Percentiles rank a stretch among this genome's conserved stretches.
Conservation (phyloP, 352 stramenopile species). For the Globisporangium viniferum region DNA sequence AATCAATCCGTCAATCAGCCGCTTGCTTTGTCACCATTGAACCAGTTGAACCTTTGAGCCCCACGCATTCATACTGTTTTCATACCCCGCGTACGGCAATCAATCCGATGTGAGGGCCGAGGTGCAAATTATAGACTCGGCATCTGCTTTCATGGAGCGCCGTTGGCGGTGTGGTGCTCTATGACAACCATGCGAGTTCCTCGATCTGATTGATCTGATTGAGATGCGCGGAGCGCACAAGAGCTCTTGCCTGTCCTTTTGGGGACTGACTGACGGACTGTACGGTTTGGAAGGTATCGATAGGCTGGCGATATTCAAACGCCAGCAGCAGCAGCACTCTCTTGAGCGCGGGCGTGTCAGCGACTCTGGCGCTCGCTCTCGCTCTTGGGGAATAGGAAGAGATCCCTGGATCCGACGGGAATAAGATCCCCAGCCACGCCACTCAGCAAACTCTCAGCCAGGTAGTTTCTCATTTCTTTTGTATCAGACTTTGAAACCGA, state of each 20-base stretch:
- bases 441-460: too few relatives aligned
- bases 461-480: background rate
- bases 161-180: background rate
- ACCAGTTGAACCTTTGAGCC: background rate
- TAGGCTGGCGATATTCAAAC: background rate
- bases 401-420: background rate
- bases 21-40: background rate
- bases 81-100: background rate
- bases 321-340: background rate
- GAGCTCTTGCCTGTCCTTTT: background rate
- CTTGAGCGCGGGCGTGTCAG: background rate
- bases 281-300: background rate
- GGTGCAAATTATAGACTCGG: background rate
- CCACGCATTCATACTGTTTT: background rate
- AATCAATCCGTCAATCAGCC: background rate
- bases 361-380: background rate
- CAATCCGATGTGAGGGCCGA: too few relatives aligned
- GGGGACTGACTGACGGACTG: background rate
- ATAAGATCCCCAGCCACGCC: background rate
- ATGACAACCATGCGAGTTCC: background rate
- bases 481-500: background rate
- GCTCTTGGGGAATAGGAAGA: background rate
- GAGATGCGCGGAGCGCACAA: background rate
- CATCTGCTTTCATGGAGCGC: background rate
- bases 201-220: background rate